A percentile compares a stretch with the other conserved stretches of the same genome.
These are phyloP conservation scores for Neurospora sp. DNA, from an alignment of 495 filamentous ascomycete species.

Conservation along the genomic window DNA sequence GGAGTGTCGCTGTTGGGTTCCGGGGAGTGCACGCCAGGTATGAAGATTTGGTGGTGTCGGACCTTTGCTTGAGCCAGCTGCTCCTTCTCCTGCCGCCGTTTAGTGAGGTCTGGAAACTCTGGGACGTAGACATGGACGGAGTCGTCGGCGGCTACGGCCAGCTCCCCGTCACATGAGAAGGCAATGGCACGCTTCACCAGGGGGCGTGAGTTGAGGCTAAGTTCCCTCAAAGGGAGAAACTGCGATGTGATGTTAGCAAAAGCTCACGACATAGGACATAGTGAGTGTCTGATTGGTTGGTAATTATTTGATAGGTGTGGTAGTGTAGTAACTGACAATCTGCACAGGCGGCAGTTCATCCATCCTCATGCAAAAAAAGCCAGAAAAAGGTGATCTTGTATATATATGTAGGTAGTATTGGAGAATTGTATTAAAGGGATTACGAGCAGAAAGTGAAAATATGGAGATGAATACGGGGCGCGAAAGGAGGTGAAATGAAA, in stretches of 20 bases:
- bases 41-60: not conserved
- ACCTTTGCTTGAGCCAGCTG: not conserved
- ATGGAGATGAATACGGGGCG: not conserved
- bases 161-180: slow-evolving; percentile 40
- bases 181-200: slow-evolving; percentile 33
- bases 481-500: not conserved
- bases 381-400: no score
- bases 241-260: slow-evolving; percentile 6
- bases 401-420: no score
- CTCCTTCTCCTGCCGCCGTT: slow-evolving; percentile 3
- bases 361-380: not conserved
- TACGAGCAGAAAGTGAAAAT: not conserved
- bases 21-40: slow-evolving; percentile 13
- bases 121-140: slow-evolving; percentile 37
- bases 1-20: slow-evolving; percentile 6
- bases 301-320: not conserved
- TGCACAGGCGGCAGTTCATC: not conserved
- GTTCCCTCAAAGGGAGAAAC: slow-evolving; percentile 31
- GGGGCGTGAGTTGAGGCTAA: slow-evolving; percentile 31
- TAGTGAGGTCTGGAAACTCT: slow-evolving; percentile 24
- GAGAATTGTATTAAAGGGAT: no score
- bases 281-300: not conserved
- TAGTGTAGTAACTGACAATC: not conserved
- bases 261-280: not conserved
- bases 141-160: slow-evolving; percentile 38